These are phyloP conservation scores for Nicotiana tabacum DNA, from an alignment of 257 asterid genomes.

Conservation along the genomic window DNA sequence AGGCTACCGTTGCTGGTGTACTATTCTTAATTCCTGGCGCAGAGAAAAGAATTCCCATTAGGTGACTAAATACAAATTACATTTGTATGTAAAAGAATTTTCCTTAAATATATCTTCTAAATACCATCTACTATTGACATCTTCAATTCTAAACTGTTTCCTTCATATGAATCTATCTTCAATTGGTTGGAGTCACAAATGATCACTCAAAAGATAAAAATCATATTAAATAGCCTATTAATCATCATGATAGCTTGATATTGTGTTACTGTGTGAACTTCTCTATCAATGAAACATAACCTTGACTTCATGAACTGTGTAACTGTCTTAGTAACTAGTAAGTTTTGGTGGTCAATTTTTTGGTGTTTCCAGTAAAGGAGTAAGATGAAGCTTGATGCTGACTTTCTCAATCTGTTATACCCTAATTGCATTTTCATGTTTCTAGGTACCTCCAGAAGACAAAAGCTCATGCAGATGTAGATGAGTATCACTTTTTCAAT, in stretches of 20 bases:
- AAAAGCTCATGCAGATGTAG: slow-evolving; percentile 5
- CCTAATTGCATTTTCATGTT: slow-evolving; percentile 5
- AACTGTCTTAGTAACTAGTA: neutral
- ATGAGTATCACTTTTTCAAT: slow-evolving; percentile 23
- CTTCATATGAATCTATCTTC: neutral
- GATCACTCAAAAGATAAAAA: neutral
- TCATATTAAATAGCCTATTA: neutral
- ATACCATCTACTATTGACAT: neutral
- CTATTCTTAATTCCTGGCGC: neutral
- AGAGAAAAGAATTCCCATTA: neutral
- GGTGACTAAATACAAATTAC: neutral
- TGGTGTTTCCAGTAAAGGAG: neutral
- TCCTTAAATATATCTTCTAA: neutral
- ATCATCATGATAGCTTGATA: neutral
- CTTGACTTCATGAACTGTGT: neutral
- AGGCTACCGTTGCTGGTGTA: neutral
- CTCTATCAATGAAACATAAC: neutral
- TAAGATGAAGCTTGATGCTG: neutral
- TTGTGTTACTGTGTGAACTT: neutral
- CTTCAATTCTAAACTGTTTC: neutral
- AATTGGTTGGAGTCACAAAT: neutral
- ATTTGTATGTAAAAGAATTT: neutral
- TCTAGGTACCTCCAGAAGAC: slow-evolving; percentile 7
- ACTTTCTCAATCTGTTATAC: neutral
- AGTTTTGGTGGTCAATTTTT: neutral